A percentile compares a stretch with the other conserved stretches of the same genome.
phyloP scores from a whole-genome alignment of 176 grass and related monocot genomes.

The Tillandsia leiboldiana region DNA sequence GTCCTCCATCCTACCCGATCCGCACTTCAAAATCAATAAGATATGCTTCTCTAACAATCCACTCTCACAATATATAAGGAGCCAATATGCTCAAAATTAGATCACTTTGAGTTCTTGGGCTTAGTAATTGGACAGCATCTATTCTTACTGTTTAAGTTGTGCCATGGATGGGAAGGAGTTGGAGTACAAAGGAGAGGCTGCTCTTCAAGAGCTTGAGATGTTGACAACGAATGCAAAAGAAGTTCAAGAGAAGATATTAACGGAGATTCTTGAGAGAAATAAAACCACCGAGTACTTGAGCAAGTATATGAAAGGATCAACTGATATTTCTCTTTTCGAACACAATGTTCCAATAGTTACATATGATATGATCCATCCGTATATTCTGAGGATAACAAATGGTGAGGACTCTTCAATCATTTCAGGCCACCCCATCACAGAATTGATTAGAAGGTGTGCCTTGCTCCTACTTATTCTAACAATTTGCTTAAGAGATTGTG shows the following conservation, averaged over 20 bases:
- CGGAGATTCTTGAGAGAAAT: conserved; percentile 56
- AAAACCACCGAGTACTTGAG: conserved; percentile 48
- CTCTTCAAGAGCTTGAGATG: conserved; percentile 57
- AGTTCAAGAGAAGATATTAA: conserved; percentile 45
- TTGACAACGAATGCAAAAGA: conserved; percentile 52
- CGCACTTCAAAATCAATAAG: conserved; percentile 20
- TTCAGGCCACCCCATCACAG: conserved; percentile 43
- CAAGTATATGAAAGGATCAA: conserved; percentile 54
- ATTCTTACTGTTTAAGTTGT: conserved; percentile 13
- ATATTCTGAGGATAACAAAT: conserved; percentile 48
- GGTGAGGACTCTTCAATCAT: conserved; percentile 63
- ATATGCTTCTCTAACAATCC: conserved; percentile 29
- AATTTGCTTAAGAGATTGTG: background rate
- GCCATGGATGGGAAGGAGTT: conserved; percentile 44
- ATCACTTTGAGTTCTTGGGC: conserved; percentile 26
- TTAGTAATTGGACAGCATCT: conserved; percentile 20
- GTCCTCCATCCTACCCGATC: conserved; percentile 23
- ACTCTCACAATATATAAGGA: conserved; percentile 35
- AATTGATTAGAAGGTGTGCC: conserved; percentile 53
- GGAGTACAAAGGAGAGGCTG: conserved; percentile 37
- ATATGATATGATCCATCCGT: conserved; percentile 49
- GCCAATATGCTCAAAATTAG: conserved; percentile 13
- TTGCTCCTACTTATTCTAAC: conserved; percentile 7
- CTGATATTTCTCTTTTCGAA: conserved; percentile 45
- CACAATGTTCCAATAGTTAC: conserved; percentile 44